phyloP scores from a whole-genome alignment of 345 rosid genomes.

The Populus deltoides region DNA sequence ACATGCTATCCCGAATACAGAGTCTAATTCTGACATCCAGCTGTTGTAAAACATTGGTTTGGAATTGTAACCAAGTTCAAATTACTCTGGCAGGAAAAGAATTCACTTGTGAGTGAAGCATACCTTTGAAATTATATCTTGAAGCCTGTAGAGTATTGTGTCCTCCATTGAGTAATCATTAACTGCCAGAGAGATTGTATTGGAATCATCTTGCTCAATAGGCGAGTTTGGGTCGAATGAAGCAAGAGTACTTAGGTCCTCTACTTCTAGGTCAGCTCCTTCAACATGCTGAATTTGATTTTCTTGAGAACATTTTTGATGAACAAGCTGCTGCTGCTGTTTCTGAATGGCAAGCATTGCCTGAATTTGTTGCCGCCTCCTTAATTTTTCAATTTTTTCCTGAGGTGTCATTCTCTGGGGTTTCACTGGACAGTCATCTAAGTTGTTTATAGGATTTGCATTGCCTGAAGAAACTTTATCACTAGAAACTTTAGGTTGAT shows the following conservation, averaged over 20 bases:
- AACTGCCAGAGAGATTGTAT: constrained; percentile 35
- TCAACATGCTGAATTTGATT: constrained; percentile 44
- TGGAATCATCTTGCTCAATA: constrained; percentile 57
- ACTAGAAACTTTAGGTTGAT: constrained; percentile 16
- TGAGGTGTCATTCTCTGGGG: constrained; percentile 82
- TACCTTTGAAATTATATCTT: constrained; percentile 77
- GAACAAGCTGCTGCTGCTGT: constrained; percentile 69
- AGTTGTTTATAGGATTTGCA: constrained; percentile 37
- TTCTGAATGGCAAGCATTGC: constrained; percentile 94
- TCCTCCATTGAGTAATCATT: constrained; percentile 54
- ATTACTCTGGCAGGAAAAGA: constrained; percentile 21
- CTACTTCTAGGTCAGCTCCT: constrained; percentile 42
- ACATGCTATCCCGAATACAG: constrained; percentile 90
- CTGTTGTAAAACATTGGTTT: constrained; percentile 43
- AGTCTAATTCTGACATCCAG: constrained; percentile 68
- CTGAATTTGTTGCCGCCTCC: constrained; percentile 93
- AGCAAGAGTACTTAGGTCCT: constrained; percentile 45
- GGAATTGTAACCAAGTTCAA: constrained; percentile 14
- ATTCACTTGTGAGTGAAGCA: constrained; percentile 12
- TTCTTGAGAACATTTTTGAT: constrained; percentile 44
- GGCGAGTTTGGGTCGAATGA: constrained; percentile 55
- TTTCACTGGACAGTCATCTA: constrained; percentile 37
- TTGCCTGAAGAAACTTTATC: constrained; percentile 45
- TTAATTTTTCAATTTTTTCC: constrained; percentile 87
- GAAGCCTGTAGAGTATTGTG: constrained; percentile 58